Base-by-base conservation (phyloP, 441 rosid genomes). In the Theobroma grandiflorum region DNA sequence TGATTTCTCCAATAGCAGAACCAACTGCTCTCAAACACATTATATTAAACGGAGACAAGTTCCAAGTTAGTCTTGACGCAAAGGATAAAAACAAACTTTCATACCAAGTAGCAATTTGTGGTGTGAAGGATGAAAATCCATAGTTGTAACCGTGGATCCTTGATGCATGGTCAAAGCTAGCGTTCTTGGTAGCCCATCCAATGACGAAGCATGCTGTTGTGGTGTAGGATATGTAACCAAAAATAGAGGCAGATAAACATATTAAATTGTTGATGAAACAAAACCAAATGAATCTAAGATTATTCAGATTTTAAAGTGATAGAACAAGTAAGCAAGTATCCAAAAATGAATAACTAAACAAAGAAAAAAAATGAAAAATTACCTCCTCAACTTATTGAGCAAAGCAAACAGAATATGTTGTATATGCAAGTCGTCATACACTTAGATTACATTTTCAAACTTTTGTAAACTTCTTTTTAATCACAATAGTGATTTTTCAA, bases 371-470 rank as follows among this genome's bases (percentile, higher is more conserved):
- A 59, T 42, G 31, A 37, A 33, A 63, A 42, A 75, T 78, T 84
- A 94, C 98, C 94, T 94, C 97, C 86, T 92, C 97, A 31, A 90
- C 83, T 66, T 94, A 87, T 75, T 87, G 97, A 62, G 88, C 76
- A 81, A 26, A 26, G 31, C 31, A 26, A 26, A 26, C 31, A 26
- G 0, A 26, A 26, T 26, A 26, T 26, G 31, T 26, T 0, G 1
- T 26, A 26, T 26, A 26, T 26, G 31, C 31, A 26, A 26, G 31
- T 0, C 1, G 0, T 26, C 31, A 26, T 26, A 26, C 31, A 26
- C 31, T 26, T 1, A 26, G 31, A 26, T 1, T 26, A 26, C 31
- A 26, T 26, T 26, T 26, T 26, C 31, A 26, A 26, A 26, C 31
- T 26, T 26, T 26, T 26, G 31, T 0, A 26, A 1, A 26, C 31